phyloP scores from a whole-genome alignment of 495 filamentous ascomycete species.

The Aspergillus cristatus region DNA sequence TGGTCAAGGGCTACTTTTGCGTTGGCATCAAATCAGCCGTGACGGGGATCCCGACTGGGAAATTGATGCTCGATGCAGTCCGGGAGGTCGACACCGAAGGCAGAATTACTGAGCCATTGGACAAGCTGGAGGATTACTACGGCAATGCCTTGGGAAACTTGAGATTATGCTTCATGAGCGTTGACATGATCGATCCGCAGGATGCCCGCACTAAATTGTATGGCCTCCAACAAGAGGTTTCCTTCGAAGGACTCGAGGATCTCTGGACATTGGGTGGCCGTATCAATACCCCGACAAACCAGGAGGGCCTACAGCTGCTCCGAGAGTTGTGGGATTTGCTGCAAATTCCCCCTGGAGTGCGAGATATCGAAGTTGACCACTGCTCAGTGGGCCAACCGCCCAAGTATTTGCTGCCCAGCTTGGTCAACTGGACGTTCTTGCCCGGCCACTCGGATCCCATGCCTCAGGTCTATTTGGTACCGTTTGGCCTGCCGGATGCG shows the following conservation, averaged over 20 bases:
- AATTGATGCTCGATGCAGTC: no score
- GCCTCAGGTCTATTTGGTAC: constrained; percentile 11
- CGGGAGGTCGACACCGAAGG: no score
- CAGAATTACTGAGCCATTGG: no score
- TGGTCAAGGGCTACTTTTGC: not conserved
- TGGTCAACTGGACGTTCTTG: constrained; percentile 8
- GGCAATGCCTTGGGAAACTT: not conserved
- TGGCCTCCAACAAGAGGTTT: not conserved
- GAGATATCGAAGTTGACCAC: not conserved
- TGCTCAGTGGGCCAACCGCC: not conserved
- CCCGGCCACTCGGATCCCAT: constrained; percentile 5
- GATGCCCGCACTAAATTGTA: constrained; percentile 3
- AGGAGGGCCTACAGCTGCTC: not conserved
- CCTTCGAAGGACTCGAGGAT: not conserved
- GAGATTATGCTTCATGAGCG: not conserved
- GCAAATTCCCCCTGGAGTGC: not conserved
- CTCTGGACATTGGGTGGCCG: constrained; percentile 4
- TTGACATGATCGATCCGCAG: not conserved
- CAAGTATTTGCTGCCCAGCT: not conserved
- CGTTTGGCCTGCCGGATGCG: constrained; percentile 6
- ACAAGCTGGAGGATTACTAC: not conserved
- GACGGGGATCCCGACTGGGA: no score
- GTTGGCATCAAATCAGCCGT: no score
- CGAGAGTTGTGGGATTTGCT: constrained; percentile 1
- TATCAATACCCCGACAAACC: not conserved